Percentiles rank a stretch among this genome's conserved stretches.
Evolutionary conservation across 2,329 filamentous ascomycete species (phyloP).

Genomic region (Huntiella bhutanensis): DNA sequence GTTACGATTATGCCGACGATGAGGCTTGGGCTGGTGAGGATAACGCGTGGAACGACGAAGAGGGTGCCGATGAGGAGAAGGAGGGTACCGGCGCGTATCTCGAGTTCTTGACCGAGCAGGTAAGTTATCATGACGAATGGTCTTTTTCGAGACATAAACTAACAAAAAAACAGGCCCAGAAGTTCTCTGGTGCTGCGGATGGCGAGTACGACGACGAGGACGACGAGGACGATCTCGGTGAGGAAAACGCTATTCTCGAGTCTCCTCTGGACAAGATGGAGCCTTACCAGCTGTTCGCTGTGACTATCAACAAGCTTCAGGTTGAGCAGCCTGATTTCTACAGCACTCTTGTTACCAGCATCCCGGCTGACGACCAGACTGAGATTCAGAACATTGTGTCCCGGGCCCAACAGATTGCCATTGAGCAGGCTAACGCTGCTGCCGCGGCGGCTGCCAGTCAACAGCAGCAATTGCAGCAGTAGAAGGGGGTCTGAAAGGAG

Average conservation of each 20-base stretch:
- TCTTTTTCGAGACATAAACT: conserved; percentile 10
- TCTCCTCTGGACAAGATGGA: conserved; percentile 90
- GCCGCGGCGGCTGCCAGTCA: background rate
- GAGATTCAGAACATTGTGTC: conserved; percentile 66
- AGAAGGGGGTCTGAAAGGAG: no score
- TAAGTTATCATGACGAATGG: conserved; percentile 19
- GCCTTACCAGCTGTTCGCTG: conserved; percentile 77
- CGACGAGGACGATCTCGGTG: conserved; percentile 64
- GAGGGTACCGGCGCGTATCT: conserved; percentile 90
- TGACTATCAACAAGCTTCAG: conserved; percentile 65
- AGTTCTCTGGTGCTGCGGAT: conserved; percentile 48
- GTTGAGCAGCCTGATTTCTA: conserved; percentile 84
- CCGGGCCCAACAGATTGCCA: conserved; percentile 28
- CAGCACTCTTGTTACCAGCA: conserved; percentile 54
- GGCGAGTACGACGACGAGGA: conserved; percentile 38
- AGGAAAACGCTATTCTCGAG: conserved; percentile 83
- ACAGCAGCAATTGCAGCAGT: background rate
- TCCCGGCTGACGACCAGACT: conserved; percentile 62
- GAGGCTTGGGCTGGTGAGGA: conserved; percentile 74
- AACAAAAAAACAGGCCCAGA: conserved; percentile 42
- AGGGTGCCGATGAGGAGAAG: conserved; percentile 47
- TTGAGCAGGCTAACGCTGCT: conserved; percentile 15
- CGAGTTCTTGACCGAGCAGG: conserved; percentile 87
- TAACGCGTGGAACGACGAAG: conserved; percentile 57
- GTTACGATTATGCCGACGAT: conserved; percentile 47